Base-by-base conservation (phyloP, 1,139 yeast species). In the Hanseniaspora uvarum region DNA sequence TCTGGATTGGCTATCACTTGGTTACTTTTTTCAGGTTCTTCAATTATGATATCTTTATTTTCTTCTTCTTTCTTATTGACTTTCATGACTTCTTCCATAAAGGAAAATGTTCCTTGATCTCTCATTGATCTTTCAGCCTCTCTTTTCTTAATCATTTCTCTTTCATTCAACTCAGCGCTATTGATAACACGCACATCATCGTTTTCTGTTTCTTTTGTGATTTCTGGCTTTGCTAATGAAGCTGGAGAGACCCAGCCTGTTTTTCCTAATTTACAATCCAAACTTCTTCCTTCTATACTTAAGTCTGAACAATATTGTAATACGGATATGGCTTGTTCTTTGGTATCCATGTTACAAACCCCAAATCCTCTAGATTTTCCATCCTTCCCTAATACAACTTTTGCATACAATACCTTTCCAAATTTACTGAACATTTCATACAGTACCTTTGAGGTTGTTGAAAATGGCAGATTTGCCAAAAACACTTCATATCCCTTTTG, bases 331-430 rank as follows among this genome's bases (percentile, higher is more conserved):
- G 86, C 88, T 58, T 79, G 85, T 57, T 79, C 85, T 26, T 72
- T 72, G 5, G 76, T 75, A 48, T 70, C 72, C 61, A 77, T 83
- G 16, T 81, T 78, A 31, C 83, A 88, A 14, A 84, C 83, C 55
- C 96, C 97, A 63, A 80, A 82, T 1, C 96, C 96, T 68, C 83
- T 78, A 2, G 96, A 86, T 61, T 84, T 79, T 23, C 96, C 95
- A 62, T 78, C 76, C 50, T 73, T 76, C 60, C 80, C 86, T 51
- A 74, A 69, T 64, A 80, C 78, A 41, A 89, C 81, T 65, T 88
- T 95, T 3, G 95, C 95, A 59, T 94, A 80, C 36, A 78, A 72
- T 33, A 88, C 86, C 55, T 75, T 78, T 51, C 96, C 95, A 52
- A 80, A 81, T 55, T 76, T 78, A 62, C 86, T 79, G 76, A 88